phyloP scores from a whole-genome alignment of 1,284 basidiomycete genomes.

The Ganoderma multipileum region DNA sequence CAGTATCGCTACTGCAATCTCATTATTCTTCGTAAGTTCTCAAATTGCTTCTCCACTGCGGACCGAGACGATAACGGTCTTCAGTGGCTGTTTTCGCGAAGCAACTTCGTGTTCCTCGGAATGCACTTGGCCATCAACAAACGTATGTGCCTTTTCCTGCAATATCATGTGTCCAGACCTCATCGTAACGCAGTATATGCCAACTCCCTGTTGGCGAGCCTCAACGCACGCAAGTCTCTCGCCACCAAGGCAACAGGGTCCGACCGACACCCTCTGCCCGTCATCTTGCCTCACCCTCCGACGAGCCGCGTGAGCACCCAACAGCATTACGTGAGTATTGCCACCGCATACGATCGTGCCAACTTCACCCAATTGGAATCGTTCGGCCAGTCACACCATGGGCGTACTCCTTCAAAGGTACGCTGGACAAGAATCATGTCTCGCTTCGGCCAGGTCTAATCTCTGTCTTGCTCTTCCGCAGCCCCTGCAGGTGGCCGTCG shows the following conservation, averaged over 20 bases:
- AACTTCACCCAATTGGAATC: not conserved
- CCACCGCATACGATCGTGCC: not conserved
- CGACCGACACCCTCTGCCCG: constrained; percentile 23
- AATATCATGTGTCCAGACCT: not conserved
- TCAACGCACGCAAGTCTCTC: constrained; percentile 25
- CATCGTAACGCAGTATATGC: constrained; percentile 29
- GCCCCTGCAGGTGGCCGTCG: constrained; percentile 24
- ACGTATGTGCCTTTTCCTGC: constrained; percentile 24
- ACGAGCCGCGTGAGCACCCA: not conserved
- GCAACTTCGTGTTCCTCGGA: constrained; percentile 35
- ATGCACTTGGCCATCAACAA: constrained; percentile 37
- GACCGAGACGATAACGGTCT: not conserved
- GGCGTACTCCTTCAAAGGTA: not conserved
- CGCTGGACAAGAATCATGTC: not conserved
- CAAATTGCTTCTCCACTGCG: not conserved
- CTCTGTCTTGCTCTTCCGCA: not conserved
- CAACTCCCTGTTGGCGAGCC: constrained; percentile 34
- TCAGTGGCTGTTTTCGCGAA: constrained; percentile 35
- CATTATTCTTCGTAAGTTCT: constrained; percentile 33
- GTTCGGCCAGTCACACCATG: not conserved
- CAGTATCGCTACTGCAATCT: constrained; percentile 32
- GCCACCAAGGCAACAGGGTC: constrained; percentile 20
- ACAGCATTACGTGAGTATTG: constrained; percentile 10
- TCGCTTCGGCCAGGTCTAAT: not conserved
- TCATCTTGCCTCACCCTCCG: constrained; percentile 16